Percentiles rank a stretch among this genome's conserved stretches.
phyloP scores from a whole-genome alignment of 2,329 filamentous ascomycete genomes.

The Myriosclerotinia scirpicola region DNA sequence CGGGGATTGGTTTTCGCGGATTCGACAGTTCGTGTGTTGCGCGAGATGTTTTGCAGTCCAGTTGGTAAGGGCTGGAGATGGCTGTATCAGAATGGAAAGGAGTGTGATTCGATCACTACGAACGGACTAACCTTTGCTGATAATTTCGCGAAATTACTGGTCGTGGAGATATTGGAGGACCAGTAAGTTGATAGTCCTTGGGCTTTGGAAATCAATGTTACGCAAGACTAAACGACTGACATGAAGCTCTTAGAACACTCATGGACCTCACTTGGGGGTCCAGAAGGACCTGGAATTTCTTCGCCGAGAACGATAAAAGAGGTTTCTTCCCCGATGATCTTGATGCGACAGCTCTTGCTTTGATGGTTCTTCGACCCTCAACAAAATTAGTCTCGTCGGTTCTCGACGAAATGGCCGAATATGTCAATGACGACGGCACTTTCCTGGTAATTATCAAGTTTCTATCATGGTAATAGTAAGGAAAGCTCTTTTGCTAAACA shows the following conservation, averaged over 20 bases:
- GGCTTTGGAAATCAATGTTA: not conserved
- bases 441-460: not conserved
- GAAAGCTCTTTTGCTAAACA: not conserved
- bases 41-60: not conserved
- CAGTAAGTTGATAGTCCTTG: not conserved
- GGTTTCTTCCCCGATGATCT: not conserved
- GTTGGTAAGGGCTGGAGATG: not conserved
- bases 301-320: not conserved
- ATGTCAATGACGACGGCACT: not conserved
- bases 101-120: not conserved
- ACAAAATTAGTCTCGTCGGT: not conserved
- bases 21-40: not conserved
- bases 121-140: not conserved
- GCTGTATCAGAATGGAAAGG: not conserved
- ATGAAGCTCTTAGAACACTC: not conserved
- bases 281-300: constrained; percentile 2
- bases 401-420: constrained; percentile 1
- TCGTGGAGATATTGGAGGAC: not conserved
- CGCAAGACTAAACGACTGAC: not conserved
- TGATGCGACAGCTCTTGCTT: not conserved
- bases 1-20: not conserved
- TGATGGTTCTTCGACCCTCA: not conserved
- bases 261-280: not conserved
- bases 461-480: not conserved
- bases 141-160: not conserved